Evolutionary conservation across 345 rosid species (phyloP), one percentile per base, ranked within the genome.

Genomic region (Excoecaria agallocha): DNA sequence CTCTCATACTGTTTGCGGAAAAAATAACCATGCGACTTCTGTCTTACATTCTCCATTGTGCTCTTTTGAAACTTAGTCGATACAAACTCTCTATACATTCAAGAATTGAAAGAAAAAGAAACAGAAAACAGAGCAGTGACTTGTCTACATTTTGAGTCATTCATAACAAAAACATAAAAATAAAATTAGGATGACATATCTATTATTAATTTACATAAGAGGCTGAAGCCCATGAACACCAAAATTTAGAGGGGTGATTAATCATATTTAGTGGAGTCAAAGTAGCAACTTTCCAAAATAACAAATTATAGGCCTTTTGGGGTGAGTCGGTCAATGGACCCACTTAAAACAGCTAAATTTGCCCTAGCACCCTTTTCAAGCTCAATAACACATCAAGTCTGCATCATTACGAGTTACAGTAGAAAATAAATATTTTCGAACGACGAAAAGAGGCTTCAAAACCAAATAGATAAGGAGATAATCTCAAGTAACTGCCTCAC

Each of bases 401-500:
- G 68, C 68, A 39, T 6, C 3, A 13, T n/a, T n/a, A 41, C 5
- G 5, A 3, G 12, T n/a, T 8, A 64, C 19, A 19, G 8, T 15
- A 38, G 22, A 2, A 52, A 52, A 35, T 19, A 51, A 15, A 43
- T 7, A 15, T 15, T 8, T 46, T 16, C 12, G 1, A 50, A 8
- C 10, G 9, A 37, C 25, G 22, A 52, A 13, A 55, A 12, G 3
- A 55, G 10, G 22, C 38, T 22, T 69, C n/a, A 45, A 52, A 38
- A 22, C 25, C 56, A 58, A 3, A 51, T 68, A 17, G 8, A 20
- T 45, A 24, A 24, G 15, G 24, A 60, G 38, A 49, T 43, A 37
- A 51, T 13, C 46, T 16, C 10, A 10, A 5, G 48, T 38, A 56
- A 68, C 16, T 43, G 37, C 55, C 57, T 57, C 71, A 85, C 88